Evolutionary conservation across 441 rosid species (phyloP).

Genomic region (Theobroma grandiflorum): DNA sequence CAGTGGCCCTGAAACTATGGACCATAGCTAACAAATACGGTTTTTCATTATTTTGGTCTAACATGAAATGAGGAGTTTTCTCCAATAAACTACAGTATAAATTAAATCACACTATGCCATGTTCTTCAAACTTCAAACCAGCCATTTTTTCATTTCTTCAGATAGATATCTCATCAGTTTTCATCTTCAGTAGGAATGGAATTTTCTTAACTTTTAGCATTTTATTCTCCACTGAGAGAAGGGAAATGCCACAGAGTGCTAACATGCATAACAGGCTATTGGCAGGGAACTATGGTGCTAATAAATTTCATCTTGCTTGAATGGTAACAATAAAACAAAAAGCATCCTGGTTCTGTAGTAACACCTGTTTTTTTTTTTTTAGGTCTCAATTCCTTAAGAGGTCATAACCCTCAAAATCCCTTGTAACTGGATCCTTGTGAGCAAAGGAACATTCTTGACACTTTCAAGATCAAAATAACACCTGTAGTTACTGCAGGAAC

Average conservation of each 20-base stretch:
- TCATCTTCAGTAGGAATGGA: neutral
- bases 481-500: too few relatives aligned
- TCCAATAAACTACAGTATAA: neutral
- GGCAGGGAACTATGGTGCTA: neutral
- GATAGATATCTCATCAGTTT: neutral
- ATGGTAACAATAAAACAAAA: neutral
- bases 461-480: neutral
- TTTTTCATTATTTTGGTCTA: neutral
- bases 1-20: neutral
- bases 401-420: neutral
- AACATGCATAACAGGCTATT: neutral
- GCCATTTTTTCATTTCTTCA: neutral
- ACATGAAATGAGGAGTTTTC: neutral
- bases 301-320: neutral
- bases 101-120: neutral
- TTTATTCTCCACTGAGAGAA: neutral
- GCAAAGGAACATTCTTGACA: neutral
- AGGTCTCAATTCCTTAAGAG: neutral
- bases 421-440: neutral
- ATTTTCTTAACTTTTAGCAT: neutral
- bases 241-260: neutral
- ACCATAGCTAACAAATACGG: neutral
- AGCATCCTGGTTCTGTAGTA: neutral
- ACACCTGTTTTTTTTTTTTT: too few relatives aligned
- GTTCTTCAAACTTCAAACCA: neutral